Conservation (phyloP, 441 rosid genomes). For the Macaranga tanarius region DNA sequence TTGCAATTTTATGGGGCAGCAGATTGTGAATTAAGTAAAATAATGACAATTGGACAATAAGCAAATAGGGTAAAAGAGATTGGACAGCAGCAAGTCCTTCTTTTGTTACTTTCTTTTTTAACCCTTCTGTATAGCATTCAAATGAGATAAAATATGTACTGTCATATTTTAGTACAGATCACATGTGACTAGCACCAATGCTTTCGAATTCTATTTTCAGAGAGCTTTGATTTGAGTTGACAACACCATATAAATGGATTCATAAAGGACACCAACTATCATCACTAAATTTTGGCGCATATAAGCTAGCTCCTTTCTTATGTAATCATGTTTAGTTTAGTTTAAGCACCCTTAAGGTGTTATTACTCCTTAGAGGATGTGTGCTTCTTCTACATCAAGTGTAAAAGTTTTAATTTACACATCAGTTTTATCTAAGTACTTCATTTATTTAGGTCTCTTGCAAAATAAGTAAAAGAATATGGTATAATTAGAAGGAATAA, state of each 20-base stretch:
- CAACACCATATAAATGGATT: slow-evolving; percentile 14
- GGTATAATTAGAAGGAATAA: too few relatives aligned
- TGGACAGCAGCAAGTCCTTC: not conserved
- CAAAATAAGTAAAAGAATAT: too few relatives aligned
- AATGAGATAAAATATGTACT: slow-evolving; percentile 4
- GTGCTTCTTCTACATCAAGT: too few relatives aligned
- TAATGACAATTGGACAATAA: not conserved
- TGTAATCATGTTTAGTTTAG: not conserved
- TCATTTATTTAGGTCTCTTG: too few relatives aligned
- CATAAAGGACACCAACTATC: slow-evolving; percentile 14
- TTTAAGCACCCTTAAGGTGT: too few relatives aligned
- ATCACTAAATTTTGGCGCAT: not conserved
- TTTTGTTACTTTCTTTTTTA: not conserved
- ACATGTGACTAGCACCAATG: slow-evolving; percentile 22
- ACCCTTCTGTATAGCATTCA: not conserved
- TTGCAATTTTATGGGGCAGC: not conserved
- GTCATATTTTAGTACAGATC: slow-evolving; percentile 10
- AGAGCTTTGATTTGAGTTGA: slow-evolving; percentile 22
- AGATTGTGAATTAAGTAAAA: not conserved
- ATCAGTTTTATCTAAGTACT: too few relatives aligned
- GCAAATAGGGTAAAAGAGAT: not conserved
- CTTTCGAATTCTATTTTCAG: slow-evolving; percentile 11
- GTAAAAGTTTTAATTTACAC: too few relatives aligned
- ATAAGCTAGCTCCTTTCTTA: not conserved
- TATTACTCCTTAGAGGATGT: too few relatives aligned